These are phyloP conservation scores for Phytomonas francai DNA, from an alignment of 208 protist species.

Conservation along the genomic window DNA sequence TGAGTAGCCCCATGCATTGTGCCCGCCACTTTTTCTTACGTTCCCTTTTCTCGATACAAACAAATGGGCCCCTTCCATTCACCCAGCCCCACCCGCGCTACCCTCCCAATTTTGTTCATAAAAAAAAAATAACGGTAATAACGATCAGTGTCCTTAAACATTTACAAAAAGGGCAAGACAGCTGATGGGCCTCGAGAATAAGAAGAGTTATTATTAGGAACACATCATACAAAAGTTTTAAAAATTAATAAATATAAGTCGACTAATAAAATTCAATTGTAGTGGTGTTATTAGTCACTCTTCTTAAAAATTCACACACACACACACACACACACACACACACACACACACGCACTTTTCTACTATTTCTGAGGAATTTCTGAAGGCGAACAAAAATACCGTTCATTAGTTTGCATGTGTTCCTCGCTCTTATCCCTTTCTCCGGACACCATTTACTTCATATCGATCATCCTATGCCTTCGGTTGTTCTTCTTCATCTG, in stretches of 20 bases:
- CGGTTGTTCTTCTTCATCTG: slow-evolving; percentile 60
- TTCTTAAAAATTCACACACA: slow-evolving; percentile 5
- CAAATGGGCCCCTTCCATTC: neutral
- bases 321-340: neutral
- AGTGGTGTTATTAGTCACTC: neutral
- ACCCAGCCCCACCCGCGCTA: neutral
- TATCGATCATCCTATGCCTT: neutral
- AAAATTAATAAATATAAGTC: slow-evolving; percentile 7
- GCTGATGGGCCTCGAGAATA: slow-evolving; percentile 1
- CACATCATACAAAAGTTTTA: slow-evolving; percentile 5
- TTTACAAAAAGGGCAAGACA: neutral
- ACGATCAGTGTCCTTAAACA: slow-evolving; percentile 4
- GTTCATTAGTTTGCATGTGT: neutral
- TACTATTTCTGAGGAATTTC: neutral
- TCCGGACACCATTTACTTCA: neutral
- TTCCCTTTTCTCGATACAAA: slow-evolving; percentile 13
- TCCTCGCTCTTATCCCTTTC: neutral
- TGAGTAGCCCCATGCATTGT: neutral
- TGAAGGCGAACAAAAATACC: neutral
- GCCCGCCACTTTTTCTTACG: slow-evolving; percentile 1
- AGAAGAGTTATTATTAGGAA: slow-evolving; percentile 8
- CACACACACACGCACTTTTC: neutral
- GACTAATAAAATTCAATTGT: slow-evolving; percentile 2
- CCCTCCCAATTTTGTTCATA: neutral
- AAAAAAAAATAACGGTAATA: slow-evolving; percentile 15